Percentiles rank a stretch among this genome's conserved stretches.
These are phyloP conservation scores for Tolypocladium tundrense DNA, from an alignment of 2,329 filamentous ascomycete genomes.

Conservation along the genomic window DNA sequence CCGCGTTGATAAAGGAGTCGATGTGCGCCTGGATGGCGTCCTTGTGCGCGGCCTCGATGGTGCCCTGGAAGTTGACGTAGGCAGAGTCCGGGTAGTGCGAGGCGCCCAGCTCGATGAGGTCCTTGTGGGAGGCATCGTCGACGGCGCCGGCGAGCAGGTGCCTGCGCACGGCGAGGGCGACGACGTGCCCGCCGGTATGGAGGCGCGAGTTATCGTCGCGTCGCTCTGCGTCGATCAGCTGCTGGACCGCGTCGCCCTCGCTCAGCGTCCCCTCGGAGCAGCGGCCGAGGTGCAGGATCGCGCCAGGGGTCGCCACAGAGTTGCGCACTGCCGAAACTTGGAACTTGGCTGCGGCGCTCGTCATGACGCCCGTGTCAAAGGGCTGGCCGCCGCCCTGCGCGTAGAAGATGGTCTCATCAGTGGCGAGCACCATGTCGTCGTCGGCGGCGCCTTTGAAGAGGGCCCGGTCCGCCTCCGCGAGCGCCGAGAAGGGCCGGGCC, in stretches of 20 bases:
- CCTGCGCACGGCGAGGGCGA: slow-evolving; percentile 52
- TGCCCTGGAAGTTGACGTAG: slow-evolving; percentile 54
- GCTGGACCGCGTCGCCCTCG: slow-evolving; percentile 41
- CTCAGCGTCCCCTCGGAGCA: slow-evolving; percentile 5
- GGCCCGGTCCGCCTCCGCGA: slow-evolving; percentile 37
- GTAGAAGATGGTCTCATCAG: slow-evolving; percentile 58
- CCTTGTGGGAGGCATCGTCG: slow-evolving; percentile 16
- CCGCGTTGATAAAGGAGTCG: slow-evolving; percentile 43
- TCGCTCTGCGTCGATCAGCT: slow-evolving; percentile 48
- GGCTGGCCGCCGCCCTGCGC: slow-evolving; percentile 66
- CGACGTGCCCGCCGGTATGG: slow-evolving; percentile 63
- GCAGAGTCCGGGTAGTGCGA: slow-evolving; percentile 59
- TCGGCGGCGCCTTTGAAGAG: slow-evolving; percentile 48
- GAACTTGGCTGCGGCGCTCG: slow-evolving; percentile 24
- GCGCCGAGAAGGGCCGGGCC: slow-evolving; percentile 33
- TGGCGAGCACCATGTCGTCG: slow-evolving; percentile 44
- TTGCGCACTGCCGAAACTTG: not conserved
- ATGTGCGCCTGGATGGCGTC: slow-evolving; percentile 48
- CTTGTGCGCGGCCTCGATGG: slow-evolving; percentile 53
- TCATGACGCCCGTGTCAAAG: slow-evolving; percentile 53
- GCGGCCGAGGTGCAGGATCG: not conserved
- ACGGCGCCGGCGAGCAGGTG: slow-evolving; percentile 29
- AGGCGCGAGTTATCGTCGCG: slow-evolving; percentile 53
- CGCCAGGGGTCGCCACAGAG: not conserved
- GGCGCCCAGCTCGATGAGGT: slow-evolving; percentile 47